phyloP scores from a whole-genome alignment of 352 stramenopile species.

The Phytophthora sp. region DNA sequence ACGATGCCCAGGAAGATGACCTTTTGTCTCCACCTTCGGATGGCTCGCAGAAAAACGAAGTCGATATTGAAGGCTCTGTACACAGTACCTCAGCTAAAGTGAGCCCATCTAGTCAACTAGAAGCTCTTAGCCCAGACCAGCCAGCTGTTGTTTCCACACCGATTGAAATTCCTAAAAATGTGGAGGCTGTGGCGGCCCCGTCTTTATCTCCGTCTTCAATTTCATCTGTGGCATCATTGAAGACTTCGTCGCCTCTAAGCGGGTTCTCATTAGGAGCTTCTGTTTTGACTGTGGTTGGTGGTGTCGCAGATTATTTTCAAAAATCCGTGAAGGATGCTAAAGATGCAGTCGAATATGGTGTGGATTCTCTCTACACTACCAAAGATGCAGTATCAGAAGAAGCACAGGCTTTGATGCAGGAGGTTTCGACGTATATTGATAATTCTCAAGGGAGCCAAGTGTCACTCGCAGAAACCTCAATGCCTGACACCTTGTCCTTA shows the following conservation, averaged over 20 bases:
- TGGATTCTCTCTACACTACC: conserved; percentile 78
- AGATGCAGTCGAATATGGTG: conserved; percentile 69
- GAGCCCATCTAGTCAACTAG: not conserved
- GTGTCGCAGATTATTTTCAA: conserved; percentile 70
- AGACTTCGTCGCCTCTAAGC: conserved; percentile 42
- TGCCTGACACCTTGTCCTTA: conserved; percentile 7
- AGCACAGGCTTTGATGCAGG: conserved; percentile 62
- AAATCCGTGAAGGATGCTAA: conserved; percentile 81
- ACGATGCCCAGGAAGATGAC: conserved; percentile 35
- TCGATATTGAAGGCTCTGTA: not conserved
- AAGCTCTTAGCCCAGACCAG: not conserved
- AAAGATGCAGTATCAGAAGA: conserved; percentile 75
- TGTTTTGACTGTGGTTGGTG: conserved; percentile 68
- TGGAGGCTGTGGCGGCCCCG: not conserved
- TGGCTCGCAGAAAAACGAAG: conserved; percentile 5
- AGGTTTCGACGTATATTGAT: conserved; percentile 70
- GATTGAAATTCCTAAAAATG: conserved; percentile 12
- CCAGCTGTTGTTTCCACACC: not conserved
- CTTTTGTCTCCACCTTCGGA: conserved; percentile 1
- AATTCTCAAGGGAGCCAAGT: conserved; percentile 5
- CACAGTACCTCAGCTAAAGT: not conserved
- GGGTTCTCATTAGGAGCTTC: conserved; percentile 63
- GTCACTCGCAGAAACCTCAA: conserved; percentile 7
- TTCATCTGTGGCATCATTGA: conserved; percentile 18
- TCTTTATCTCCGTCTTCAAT: conserved; percentile 15